Conservation (phyloP, 1,284 basidiomycete species). For the Rhizoctonia solani region DNA sequence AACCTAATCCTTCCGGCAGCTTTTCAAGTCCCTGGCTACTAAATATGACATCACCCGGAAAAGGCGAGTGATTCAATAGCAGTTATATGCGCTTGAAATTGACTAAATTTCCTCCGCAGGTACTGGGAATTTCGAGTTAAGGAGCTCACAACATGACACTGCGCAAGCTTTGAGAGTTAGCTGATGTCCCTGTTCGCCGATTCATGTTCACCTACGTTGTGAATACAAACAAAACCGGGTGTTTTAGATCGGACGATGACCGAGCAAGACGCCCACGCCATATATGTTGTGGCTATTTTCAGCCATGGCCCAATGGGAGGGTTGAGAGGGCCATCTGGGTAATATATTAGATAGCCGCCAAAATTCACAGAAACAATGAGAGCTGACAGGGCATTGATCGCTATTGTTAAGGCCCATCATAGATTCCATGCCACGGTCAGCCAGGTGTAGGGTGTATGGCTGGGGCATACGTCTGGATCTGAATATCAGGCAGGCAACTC, state of each 20-base stretch:
- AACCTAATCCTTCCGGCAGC: conserved; percentile 46
- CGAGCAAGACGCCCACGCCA: too few relatives aligned
- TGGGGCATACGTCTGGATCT: too few relatives aligned
- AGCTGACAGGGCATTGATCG: too few relatives aligned
- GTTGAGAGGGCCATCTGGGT: too few relatives aligned
- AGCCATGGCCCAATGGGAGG: too few relatives aligned
- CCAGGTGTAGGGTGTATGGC: too few relatives aligned
- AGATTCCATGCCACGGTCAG: too few relatives aligned
- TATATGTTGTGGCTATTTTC: too few relatives aligned
- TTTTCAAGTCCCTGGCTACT: conserved; percentile 72
- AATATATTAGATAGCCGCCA: too few relatives aligned
- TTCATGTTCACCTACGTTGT: not conserved
- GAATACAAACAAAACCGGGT: not conserved
- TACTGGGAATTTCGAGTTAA: conserved; percentile 48
- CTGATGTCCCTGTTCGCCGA: not conserved
- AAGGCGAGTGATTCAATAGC: conserved; percentile 55
- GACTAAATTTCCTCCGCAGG: conserved; percentile 53
- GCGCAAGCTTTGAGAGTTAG: not conserved
- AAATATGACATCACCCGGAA: conserved; percentile 78
- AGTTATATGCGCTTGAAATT: conserved; percentile 35
- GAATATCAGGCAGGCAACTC: too few relatives aligned
- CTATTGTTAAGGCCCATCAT: too few relatives aligned
- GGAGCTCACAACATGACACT: not conserved
- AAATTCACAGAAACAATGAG: too few relatives aligned
- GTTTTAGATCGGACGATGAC: not conserved